Evolutionary conservation across 352 stramenopile species (phyloP).

Genomic region (Pythium inflatum): DNA sequence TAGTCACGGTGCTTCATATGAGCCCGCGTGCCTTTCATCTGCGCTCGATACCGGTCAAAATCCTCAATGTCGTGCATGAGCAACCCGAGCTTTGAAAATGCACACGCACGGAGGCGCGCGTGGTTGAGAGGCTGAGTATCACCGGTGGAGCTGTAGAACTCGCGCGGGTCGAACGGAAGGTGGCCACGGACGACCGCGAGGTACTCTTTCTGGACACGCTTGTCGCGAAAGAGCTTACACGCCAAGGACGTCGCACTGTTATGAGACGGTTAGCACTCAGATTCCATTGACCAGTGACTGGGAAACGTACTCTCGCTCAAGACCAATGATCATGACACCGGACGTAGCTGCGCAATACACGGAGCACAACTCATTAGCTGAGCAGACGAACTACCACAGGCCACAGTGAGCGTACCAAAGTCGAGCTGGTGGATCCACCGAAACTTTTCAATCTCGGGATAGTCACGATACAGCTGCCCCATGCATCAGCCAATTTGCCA

Average conservation of each 20-base stretch:
- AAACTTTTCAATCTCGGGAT: constrained; percentile 77
- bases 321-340: constrained; percentile 81
- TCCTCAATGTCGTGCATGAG: constrained; percentile 78
- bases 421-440: constrained; percentile 91
- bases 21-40: constrained; percentile 52
- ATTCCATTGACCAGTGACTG: not conserved
- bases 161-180: constrained; percentile 56
- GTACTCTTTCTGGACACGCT: constrained; percentile 86
- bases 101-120: constrained; percentile 41
- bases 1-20: constrained; percentile 61
- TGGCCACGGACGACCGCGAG: constrained; percentile 79
- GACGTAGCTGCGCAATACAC: constrained; percentile 64
- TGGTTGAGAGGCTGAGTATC: not conserved
- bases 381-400: not conserved
- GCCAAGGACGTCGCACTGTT: constrained; percentile 65
- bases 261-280: not conserved
- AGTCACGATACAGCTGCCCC: constrained; percentile 65
- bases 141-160: constrained; percentile 23
- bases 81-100: constrained; percentile 66
- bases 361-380: not conserved
- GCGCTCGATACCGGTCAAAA: constrained; percentile 53
- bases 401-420: constrained; percentile 60
- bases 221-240: constrained; percentile 76
- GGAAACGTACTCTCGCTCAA: constrained; percentile 61
- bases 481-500: too few relatives aligned